Percentiles rank a stretch among this genome's conserved stretches.
phyloP scores from a whole-genome alignment of 352 stramenopile species.

The Phytophthora vignae region DNA sequence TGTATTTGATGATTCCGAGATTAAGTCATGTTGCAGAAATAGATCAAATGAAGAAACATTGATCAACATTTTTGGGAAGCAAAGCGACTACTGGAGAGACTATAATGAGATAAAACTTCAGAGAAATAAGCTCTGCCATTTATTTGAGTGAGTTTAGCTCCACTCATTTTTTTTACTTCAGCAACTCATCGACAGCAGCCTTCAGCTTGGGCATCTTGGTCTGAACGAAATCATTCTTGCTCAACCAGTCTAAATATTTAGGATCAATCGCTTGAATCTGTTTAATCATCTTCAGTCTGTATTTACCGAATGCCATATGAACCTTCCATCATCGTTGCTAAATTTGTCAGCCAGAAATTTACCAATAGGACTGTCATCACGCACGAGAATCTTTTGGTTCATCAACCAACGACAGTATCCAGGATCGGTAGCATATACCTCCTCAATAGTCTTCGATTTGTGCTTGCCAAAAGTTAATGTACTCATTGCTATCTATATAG shows the following conservation, averaged over 20 bases:
- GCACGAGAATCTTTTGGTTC: conserved; percentile 12
- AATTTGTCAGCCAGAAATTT: conserved; percentile 7
- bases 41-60: too few species aligned
- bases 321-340: not conserved
- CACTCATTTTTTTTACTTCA: not conserved
- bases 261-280: conserved; percentile 5
- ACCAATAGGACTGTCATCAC: conserved; percentile 6
- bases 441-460: conserved; percentile 12
- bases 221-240: not conserved
- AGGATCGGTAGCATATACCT: conserved; percentile 14
- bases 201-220: conserved; percentile 3
- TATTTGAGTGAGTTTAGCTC: too few species aligned
- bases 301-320: not conserved
- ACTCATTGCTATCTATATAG: conserved; percentile 18
- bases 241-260: not conserved
- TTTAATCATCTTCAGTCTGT: conserved; percentile 1
- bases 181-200: conserved; percentile 4
- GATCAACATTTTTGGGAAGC: too few species aligned
- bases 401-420: conserved; percentile 15
- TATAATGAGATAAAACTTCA: too few species aligned
- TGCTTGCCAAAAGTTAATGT: conserved; percentile 22
- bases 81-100: too few species aligned
- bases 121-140: too few species aligned
- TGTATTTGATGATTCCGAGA: too few species aligned
- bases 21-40: too few species aligned